Evolutionary conservation across 1,139 yeast genomes (phyloP).

Genomic region (Debaryomyces sp.): DNA sequence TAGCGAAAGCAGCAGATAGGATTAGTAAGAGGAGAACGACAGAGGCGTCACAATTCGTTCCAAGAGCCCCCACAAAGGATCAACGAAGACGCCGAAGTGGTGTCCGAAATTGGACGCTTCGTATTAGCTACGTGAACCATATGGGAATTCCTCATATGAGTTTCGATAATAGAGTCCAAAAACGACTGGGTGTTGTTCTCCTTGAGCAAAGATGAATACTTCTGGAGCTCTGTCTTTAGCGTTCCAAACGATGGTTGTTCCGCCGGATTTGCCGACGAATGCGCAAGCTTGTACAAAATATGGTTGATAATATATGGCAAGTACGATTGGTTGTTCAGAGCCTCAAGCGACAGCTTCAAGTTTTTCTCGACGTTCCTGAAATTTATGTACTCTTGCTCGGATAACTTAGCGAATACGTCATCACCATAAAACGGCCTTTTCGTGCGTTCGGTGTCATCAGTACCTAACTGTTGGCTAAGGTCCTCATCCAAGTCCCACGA

Average conservation of each 20-base stretch:
- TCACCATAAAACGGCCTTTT: constrained; percentile 21
- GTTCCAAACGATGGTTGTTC: constrained; percentile 1
- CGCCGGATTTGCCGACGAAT: neutral
- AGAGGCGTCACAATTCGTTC: constrained; percentile 4
- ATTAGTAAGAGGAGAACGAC: neutral
- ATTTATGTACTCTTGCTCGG: constrained; percentile 19
- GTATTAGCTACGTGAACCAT: constrained; percentile 1
- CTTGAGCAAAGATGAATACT: constrained; percentile 11
- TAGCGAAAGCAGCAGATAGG: neutral
- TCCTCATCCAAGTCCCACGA: constrained; percentile 50
- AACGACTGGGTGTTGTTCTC: constrained; percentile 3
- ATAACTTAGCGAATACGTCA: constrained; percentile 19
- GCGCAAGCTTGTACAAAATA: constrained; percentile 11
- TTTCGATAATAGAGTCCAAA: constrained; percentile 7
- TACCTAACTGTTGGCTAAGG: constrained; percentile 12
- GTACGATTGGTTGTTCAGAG: neutral
- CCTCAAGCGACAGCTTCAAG: constrained; percentile 8
- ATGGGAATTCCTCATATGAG: constrained; percentile 2
- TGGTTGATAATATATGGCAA: constrained; percentile 14
- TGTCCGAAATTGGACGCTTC: constrained; percentile 16
- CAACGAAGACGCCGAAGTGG: constrained; percentile 22
- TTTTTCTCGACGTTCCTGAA: constrained; percentile 12
- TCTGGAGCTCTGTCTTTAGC: constrained; percentile 10
- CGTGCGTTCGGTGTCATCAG: neutral
- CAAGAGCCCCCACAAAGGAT: constrained; percentile 18